Conservation (phyloP, 2,329 filamentous ascomycete genomes). For the Zarea fungicola region DNA sequence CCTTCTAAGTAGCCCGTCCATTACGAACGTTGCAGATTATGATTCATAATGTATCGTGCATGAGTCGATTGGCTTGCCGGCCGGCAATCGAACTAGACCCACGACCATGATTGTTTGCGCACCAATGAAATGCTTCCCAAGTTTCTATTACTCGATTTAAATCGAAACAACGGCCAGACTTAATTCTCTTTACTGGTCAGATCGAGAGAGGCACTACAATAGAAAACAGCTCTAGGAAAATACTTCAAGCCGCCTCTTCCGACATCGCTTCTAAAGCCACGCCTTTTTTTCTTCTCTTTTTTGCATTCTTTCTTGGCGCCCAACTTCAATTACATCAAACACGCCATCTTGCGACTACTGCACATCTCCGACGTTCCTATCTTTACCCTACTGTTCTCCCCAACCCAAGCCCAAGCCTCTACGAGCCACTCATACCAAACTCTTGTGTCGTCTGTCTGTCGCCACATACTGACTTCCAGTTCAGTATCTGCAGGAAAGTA, state of each 20-base stretch:
- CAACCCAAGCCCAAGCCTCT: conserved; percentile 69
- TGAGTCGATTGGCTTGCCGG: not conserved
- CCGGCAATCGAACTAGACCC: not conserved
- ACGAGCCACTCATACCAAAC: conserved; percentile 99
- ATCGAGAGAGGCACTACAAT: too few relatives aligned
- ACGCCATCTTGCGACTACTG: conserved; percentile 64
- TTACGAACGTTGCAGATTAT: conserved; percentile 12
- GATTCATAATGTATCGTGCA: conserved; percentile 9
- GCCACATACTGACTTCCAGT: conserved; percentile 89
- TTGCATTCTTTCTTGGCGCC: not conserved
- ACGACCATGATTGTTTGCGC: not conserved
- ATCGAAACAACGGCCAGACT: not conserved
- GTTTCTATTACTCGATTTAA: not conserved
- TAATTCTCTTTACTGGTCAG: too few relatives aligned
- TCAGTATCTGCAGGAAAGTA: conserved; percentile 80
- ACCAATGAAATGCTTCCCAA: not conserved
- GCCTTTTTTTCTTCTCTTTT: not conserved
- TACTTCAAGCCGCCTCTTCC: too few relatives aligned
- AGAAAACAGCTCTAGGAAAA: too few relatives aligned
- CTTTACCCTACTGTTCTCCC: conserved; percentile 57
- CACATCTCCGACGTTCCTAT: conserved; percentile 62
- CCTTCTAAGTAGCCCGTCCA: too few relatives aligned
- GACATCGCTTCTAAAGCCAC: too few relatives aligned
- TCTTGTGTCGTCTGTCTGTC: conserved; percentile 88
- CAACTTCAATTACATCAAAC: conserved; percentile 54